Base-by-base conservation (phyloP, 805 yeast species). In the Grigorovia yakushimaensis region DNA sequence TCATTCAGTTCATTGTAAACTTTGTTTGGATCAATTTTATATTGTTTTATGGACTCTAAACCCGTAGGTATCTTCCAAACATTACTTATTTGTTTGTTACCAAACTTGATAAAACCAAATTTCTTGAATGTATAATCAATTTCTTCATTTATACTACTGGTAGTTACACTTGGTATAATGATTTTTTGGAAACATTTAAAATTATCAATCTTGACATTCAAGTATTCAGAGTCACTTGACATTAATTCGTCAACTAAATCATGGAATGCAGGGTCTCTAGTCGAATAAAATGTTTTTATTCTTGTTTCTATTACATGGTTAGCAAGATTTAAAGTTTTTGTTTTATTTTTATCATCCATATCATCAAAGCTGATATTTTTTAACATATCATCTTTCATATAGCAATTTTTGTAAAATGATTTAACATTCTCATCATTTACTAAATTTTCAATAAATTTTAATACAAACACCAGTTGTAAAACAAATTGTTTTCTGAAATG, bases 11-110 rank as follows among this genome's bases (percentile, higher is more conserved):
- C 41, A 3, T 49, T 51, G 39, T 51, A 61, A 13, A 54, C 18
- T 5, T 58, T 58, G 27, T 54, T 43, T 1, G 71, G 65, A 27
- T 55, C 51, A 3, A 40, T 42, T 2, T 45, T 41, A n/a, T 50
- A 45, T n/a, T 52, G 57, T 36, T 49, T 41, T 33, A 73, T 57
- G n/a, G 50, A 39, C 1, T 64, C 63, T 15, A 73, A 42, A 0
- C 78, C 79, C 2, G 72, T 69, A 10, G 54, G 51, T 5, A 62
- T 61, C 43, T 66, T 70, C 76, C 74, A 72, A 5, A 58, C 57
- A 41, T 52, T 58, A 42, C 49, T 63, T 2, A 64, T 54, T 33
- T 57, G 54, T 46, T 61, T 63, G 45, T 60, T 61, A 19, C 68
- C 68, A n/a, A 63, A 44, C 44, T 53, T 56, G 8, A 62, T 52